Conservation (phyloP, 2,329 filamentous ascomycete species). For the Ramularia endophylla region DNA sequence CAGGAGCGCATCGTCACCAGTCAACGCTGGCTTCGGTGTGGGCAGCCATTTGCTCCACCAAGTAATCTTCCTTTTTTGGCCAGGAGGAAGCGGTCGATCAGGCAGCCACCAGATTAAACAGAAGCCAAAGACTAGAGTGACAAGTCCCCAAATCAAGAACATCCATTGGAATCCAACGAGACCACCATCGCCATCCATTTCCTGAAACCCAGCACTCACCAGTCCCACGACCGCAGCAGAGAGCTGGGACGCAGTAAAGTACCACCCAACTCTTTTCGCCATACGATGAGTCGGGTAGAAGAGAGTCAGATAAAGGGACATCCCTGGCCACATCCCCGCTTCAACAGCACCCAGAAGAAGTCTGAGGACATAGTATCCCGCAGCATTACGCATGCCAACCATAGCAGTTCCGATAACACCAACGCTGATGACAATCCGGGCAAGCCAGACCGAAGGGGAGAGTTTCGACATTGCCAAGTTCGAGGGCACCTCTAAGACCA, state of each 20-base stretch:
- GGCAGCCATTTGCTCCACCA: conserved; percentile 62
- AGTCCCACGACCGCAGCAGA: conserved; percentile 85
- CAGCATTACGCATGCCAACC: conserved; percentile 71
- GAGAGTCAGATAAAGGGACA: conserved; percentile 86
- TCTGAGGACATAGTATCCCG: conserved; percentile 81
- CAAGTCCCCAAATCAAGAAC: conserved; percentile 81
- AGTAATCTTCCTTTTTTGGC: conserved; percentile 49
- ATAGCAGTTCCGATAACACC: conserved; percentile 80
- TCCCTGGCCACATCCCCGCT: conserved; percentile 92
- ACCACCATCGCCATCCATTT: conserved; percentile 74
- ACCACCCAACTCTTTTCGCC: conserved; percentile 81
- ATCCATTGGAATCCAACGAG: conserved; percentile 86
- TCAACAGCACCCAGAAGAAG: conserved; percentile 82
- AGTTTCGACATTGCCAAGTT: conserved; percentile 84
- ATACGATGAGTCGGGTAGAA: conserved; percentile 86
- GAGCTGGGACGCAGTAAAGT: conserved; percentile 83
- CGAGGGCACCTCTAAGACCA: conserved; percentile 81
- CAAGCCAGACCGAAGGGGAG: conserved; percentile 86
- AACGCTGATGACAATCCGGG: conserved; percentile 80
- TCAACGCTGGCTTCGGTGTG: conserved; percentile 61
- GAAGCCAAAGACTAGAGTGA: conserved; percentile 66
- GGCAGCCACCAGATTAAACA: conserved; percentile 83
- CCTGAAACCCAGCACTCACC: conserved; percentile 83
- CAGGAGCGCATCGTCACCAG: conserved; percentile 68
- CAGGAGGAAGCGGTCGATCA: conserved; percentile 70